phyloP scores from a whole-genome alignment of 495 filamentous ascomycete species.

The Usnea hakonensis region DNA sequence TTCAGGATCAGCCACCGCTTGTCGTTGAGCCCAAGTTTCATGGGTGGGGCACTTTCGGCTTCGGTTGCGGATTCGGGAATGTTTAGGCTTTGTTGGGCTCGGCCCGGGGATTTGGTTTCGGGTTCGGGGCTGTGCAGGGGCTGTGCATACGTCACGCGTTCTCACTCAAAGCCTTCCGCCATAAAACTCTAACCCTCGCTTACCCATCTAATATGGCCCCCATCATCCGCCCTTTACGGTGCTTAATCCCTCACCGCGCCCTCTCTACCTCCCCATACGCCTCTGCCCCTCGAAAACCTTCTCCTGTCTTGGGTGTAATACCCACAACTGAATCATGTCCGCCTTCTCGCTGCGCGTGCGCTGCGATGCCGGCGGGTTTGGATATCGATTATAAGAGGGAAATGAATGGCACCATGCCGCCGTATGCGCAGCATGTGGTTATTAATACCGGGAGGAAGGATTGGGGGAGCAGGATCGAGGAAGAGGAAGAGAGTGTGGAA shows the following conservation, averaged over 20 bases:
- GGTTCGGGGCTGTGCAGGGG: too few relatives aligned
- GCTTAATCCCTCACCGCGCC: too few relatives aligned
- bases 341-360: slow-evolving; percentile 62
- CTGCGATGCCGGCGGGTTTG: slow-evolving; percentile 57
- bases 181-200: neutral
- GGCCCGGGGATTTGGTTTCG: too few relatives aligned
- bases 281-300: neutral
- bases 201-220: neutral
- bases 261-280: neutral
- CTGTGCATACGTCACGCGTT: too few relatives aligned
- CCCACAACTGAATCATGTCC: slow-evolving; percentile 58
- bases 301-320: slow-evolving; percentile 13
- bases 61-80: too few relatives aligned
- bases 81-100: too few relatives aligned
- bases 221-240: neutral
- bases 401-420: slow-evolving; percentile 65
- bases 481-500: slow-evolving; percentile 44
- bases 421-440: slow-evolving; percentile 75
- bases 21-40: too few relatives aligned
- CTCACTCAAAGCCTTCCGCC: neutral
- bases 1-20: too few relatives aligned
- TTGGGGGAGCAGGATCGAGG: slow-evolving; percentile 65
- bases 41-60: too few relatives aligned
- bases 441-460: slow-evolving; percentile 71
- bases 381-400: slow-evolving; percentile 64